These are phyloP conservation scores for Diaporthe longicolla DNA, from an alignment of 2,329 filamentous ascomycete genomes.

Conservation along the genomic window DNA sequence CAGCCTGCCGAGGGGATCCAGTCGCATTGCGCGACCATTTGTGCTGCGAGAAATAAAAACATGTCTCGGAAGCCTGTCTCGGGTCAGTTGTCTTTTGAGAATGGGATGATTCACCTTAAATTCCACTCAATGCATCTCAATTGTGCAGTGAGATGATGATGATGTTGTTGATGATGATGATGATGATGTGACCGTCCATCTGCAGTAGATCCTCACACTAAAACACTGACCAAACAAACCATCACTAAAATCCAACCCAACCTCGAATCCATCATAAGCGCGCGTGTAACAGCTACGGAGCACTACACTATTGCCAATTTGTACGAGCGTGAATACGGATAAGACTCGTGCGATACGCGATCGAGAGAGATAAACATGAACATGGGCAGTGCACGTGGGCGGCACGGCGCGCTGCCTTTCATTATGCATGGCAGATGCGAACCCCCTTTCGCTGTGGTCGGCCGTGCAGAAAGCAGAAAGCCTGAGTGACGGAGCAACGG, in stretches of 20 bases:
- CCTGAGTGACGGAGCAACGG: not conserved
- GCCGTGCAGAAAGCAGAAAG: not conserved
- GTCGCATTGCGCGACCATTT: not conserved
- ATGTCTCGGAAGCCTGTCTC: not conserved
- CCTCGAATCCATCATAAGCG: not conserved
- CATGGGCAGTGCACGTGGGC: not conserved
- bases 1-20: conserved; percentile 8
- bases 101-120: not conserved
- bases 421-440: not conserved
- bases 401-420: conserved; percentile 15
- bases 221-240: not conserved
- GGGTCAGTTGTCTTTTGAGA: not conserved
- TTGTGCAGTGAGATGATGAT: not conserved
- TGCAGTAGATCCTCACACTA: not conserved
- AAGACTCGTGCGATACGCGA: conserved; percentile 1
- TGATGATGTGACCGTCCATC: conserved; percentile 8
- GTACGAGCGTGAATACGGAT: conserved; percentile 12
- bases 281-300: not conserved
- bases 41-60: not conserved
- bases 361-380: not conserved
- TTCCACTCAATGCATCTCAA: not conserved
- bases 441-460: conserved; percentile 20
- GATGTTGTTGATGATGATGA: not conserved
- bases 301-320: not conserved
- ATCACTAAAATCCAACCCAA: not conserved